Evolutionary conservation across 1,284 basidiomycete genomes (phyloP).

Genomic region (Austroboletus novae-zelandiae): DNA sequence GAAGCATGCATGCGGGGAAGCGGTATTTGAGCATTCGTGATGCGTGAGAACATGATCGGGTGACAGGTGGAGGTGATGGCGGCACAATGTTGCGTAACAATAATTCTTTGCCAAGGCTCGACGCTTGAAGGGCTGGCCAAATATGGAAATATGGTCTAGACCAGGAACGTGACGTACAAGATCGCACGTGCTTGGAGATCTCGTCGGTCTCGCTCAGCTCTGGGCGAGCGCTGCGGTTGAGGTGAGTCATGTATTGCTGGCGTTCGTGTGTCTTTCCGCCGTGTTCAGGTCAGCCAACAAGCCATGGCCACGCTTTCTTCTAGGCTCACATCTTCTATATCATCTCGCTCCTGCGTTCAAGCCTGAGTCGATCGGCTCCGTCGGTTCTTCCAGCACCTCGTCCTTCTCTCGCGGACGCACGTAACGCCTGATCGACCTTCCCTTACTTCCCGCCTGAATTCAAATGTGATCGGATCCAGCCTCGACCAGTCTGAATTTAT

Average conservation of each 20-base stretch:
- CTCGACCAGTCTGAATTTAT: constrained; percentile 13
- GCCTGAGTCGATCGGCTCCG: no score
- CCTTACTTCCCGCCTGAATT: constrained; percentile 7
- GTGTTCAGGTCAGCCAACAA: no score
- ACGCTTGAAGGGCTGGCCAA: not conserved
- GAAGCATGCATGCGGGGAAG: not conserved
- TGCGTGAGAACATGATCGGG: constrained; percentile 10
- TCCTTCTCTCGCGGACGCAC: constrained; percentile 3
- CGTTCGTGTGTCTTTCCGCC: no score
- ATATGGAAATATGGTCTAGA: not conserved
- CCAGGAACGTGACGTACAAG: constrained; percentile 4
- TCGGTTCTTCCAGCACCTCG: no score
- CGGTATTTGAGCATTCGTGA: constrained; percentile 14
- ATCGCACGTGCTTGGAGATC: no score
- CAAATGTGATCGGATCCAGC: constrained; percentile 16
- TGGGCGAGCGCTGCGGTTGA: no score
- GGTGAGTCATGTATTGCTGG: no score
- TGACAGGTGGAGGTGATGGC: no score
- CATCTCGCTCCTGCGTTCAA: no score
- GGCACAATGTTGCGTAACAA: not conserved
- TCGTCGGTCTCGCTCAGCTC: no score
- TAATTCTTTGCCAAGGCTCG: not conserved
- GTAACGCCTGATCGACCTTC: constrained; percentile 10
- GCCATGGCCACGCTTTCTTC: no score
- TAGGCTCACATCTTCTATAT: no score